A percentile compares a stretch with the other conserved stretches of the same genome.
Evolutionary conservation across 805 yeast species (phyloP).

Genomic region (Ogataea dorogensis): DNA sequence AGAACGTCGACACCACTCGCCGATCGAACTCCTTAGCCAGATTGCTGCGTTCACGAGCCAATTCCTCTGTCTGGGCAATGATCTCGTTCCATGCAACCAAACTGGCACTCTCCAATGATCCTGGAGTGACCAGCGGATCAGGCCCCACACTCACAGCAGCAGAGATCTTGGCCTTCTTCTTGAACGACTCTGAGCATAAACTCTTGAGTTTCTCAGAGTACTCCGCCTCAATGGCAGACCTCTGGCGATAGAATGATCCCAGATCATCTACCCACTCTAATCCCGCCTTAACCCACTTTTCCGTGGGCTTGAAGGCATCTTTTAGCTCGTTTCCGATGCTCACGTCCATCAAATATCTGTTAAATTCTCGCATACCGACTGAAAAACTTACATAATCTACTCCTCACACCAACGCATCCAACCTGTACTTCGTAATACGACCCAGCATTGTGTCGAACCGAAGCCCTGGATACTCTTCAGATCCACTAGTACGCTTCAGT

Average conservation of each 20-base stretch:
- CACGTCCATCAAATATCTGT: conserved; percentile 19
- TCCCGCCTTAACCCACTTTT: conserved; percentile 76
- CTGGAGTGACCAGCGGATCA: conserved; percentile 87
- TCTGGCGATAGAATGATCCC: conserved; percentile 78
- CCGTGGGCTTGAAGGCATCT: conserved; percentile 76
- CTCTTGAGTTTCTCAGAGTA: conserved; percentile 66
- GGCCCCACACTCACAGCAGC: conserved; percentile 84
- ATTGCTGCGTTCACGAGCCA: conserved; percentile 62
- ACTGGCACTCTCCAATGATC: conserved; percentile 85
- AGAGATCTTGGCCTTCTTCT: conserved; percentile 68
- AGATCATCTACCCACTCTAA: conserved; percentile 74
- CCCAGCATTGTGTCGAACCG: conserved; percentile 9
- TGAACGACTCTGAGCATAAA: conserved; percentile 66
- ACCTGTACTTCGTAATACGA: conserved; percentile 5
- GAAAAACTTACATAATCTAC: conserved; percentile 3
- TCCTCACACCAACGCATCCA: conserved; percentile 7
- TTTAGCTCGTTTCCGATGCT: conserved; percentile 70
- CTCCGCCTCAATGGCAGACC: conserved; percentile 80
- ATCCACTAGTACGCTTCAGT: conserved; percentile 12
- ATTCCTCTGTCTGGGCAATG: conserved; percentile 75
- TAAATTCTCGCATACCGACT: conserved; percentile 2
- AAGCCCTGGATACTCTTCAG: conserved; percentile 11
- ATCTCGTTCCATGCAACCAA: conserved; percentile 90
- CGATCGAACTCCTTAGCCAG: conserved; percentile 59
- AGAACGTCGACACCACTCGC: conserved; percentile 61